phyloP scores from a whole-genome alignment of 768 basidiomycete genomes.

The Collybia sp. region DNA sequence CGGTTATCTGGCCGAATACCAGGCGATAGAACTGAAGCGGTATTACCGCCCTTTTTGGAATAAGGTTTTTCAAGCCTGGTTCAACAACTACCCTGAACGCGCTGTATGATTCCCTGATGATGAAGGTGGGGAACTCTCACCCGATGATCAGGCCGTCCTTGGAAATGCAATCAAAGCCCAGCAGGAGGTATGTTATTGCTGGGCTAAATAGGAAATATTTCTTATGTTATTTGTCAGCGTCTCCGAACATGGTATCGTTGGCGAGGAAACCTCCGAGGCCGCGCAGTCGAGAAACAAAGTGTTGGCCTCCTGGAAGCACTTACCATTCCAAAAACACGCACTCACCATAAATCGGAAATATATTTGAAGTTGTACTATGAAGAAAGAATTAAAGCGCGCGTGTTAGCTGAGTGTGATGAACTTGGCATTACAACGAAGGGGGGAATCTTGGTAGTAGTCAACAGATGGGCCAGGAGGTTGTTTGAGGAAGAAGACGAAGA shows the following conservation, averaged over 20 bases:
- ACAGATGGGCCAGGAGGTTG: neutral
- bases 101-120: neutral
- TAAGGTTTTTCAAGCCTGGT: neutral
- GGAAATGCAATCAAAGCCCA: neutral
- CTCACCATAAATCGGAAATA: neutral
- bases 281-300: neutral
- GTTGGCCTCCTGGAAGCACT: neutral
- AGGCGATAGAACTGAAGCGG: neutral
- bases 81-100: neutral
- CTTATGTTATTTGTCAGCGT: neutral
- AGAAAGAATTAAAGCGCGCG: neutral
- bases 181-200: neutral
- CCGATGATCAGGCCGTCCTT: neutral
- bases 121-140: constrained; percentile 14
- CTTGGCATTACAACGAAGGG: neutral
- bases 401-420: neutral
- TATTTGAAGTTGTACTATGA: neutral
- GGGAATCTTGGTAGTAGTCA: neutral
- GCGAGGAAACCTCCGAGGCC: neutral
- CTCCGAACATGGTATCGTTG: neutral
- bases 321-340: neutral
- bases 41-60: neutral
- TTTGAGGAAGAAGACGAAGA: neutral
- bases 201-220: neutral
- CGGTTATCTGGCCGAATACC: neutral